These are phyloP conservation scores for Xylaria castorea DNA, from an alignment of 495 filamentous ascomycete genomes.

Conservation along the genomic window DNA sequence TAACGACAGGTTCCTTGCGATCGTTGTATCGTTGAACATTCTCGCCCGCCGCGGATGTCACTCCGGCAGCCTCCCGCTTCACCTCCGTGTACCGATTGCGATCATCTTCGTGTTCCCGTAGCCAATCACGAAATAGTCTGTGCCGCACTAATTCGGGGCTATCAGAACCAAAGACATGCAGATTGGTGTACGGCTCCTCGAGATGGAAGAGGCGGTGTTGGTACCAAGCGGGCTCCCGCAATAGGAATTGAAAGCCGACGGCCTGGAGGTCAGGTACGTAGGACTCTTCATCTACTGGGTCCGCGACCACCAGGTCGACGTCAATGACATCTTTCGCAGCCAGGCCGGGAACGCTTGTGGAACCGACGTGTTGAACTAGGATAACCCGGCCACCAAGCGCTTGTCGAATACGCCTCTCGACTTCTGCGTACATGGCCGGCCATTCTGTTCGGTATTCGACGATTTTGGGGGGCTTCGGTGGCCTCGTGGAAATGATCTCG, in stretches of 20 bases:
- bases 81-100: constrained; percentile 45
- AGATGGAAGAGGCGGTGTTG: constrained; percentile 53
- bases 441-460: constrained; percentile 51
- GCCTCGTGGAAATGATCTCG: constrained; percentile 35
- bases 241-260: constrained; percentile 52
- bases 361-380: constrained; percentile 50
- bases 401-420: constrained; percentile 37
- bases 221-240: constrained; percentile 56
- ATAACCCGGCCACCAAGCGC: constrained; percentile 42
- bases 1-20: constrained; percentile 50
- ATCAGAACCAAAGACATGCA: constrained; percentile 58
- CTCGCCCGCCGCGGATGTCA: constrained; percentile 42
- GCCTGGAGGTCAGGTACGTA: constrained; percentile 54
- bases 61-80: constrained; percentile 48
- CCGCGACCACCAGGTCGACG: constrained; percentile 54
- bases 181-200: constrained; percentile 45
- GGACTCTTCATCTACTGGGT: constrained; percentile 45
- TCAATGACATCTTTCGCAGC: constrained; percentile 58
- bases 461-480: constrained; percentile 42
- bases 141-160: constrained; percentile 50
- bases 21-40: constrained; percentile 46
- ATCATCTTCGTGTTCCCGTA: constrained; percentile 47
- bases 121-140: constrained; percentile 57
- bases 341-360: constrained; percentile 58
- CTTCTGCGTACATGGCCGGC: constrained; percentile 44